phyloP scores from a whole-genome alignment of 257 asterid genomes.

The Salvia hispanica region DNA sequence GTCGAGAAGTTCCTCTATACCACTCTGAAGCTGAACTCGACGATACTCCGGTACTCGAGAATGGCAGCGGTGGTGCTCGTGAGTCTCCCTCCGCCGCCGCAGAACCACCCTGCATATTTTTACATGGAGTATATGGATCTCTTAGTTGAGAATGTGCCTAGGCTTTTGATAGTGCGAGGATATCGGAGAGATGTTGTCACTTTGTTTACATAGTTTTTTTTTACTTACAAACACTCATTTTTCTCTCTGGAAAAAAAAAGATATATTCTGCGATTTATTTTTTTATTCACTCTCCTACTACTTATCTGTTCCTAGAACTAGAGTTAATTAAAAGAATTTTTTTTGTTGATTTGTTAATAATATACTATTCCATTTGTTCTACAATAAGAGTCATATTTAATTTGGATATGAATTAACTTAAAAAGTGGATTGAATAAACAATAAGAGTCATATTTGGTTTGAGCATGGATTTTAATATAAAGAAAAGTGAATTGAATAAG shows the following conservation, averaged over 20 bases:
- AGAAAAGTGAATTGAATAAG: no score
- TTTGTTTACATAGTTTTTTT: conserved; percentile 68
- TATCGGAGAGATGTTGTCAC: conserved; percentile 95
- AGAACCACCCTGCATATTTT: conserved; percentile 80
- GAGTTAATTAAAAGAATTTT: conserved; percentile 8
- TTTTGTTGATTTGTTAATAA: conserved; percentile 27
- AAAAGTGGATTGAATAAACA: no score
- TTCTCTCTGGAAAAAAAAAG: conserved; percentile 6
- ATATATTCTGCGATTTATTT: conserved; percentile 21
- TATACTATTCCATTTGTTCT: neutral
- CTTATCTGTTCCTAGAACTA: conserved; percentile 1
- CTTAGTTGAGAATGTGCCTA: conserved; percentile 91
- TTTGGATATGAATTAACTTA: no score
- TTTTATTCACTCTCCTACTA: neutral
- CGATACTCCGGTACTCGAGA: conserved; percentile 78
- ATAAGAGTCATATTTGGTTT: no score
- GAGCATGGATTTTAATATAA: no score
- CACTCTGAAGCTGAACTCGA: conserved; percentile 82
- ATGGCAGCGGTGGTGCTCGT: conserved; percentile 97
- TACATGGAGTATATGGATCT: conserved; percentile 98
- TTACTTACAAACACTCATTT: neutral
- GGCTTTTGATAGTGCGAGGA: conserved; percentile 91
- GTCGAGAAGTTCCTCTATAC: conserved; percentile 83
- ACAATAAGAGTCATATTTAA: no score
- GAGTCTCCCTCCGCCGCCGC: conserved; percentile 93